Evolutionary conservation across 495 filamentous ascomycete genomes (phyloP), one percentile per base, ranked within the genome.

Genomic region (Penicillium riverlandense): DNA sequence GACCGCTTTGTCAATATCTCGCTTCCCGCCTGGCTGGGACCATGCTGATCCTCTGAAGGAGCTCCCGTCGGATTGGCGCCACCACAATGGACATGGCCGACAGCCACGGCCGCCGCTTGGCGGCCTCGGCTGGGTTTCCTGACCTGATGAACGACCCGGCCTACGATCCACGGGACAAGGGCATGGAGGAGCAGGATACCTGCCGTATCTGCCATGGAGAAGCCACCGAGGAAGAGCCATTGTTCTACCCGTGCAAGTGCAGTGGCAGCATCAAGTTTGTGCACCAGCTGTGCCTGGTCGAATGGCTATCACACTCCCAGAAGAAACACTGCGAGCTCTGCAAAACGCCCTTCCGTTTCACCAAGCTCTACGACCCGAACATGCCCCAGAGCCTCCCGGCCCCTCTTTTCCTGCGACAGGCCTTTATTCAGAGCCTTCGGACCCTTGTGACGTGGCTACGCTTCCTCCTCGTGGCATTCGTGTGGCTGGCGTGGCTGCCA

Each of bases 241-340:
- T 99, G 31, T 99, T 96, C 74, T 89, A 95, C 58, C 92, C 92
- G 2, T 99, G 92, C 79, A 95, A 94, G 70, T 99, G 92, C 70
- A 95, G 87, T 58, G 92, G 92, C 11, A 96, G 89, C 65, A 99
- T 99, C 66, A 96, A 95, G 65, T 90, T 85, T 56, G 92, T 99
- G 40, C 92, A 99, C 67, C 92, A 99, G 62, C 84, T 89, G 52
- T 99, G 92, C 61, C 69, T 99, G 59, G 94, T 97, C 78, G 89
- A 96, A 69, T 99, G 92, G 92, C 71, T 99, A 13, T 85, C 88
- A 16, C 92, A 99, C 61, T 95, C 90, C 1, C 90, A 96, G 61
- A 97, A 96, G 78, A 96, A 96, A 63, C 85, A 97, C 74, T 99
- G 92, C 70, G 92, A 99, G 72, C 80, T 99, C 11, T 99, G 92